These are phyloP conservation scores for Carex myosuroides DNA, from an alignment of 176 grass and related monocot genomes.

Conservation along the genomic window DNA sequence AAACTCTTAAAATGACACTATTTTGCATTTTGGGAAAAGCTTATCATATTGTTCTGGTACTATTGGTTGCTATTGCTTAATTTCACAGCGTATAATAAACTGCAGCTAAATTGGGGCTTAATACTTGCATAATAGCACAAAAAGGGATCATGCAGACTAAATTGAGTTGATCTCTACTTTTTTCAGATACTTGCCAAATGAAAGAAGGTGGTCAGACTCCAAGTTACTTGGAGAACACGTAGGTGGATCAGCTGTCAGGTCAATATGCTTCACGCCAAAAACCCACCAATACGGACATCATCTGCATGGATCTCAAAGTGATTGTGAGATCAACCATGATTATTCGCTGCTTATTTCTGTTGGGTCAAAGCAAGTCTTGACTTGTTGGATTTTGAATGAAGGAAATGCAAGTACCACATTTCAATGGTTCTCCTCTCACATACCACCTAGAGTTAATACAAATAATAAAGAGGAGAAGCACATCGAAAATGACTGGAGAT, in stretches of 20 bases:
- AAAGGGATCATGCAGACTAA: neutral
- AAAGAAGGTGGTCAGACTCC: slow-evolving; percentile 58
- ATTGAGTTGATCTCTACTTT: slow-evolving; percentile 7
- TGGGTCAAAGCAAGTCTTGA: slow-evolving; percentile 93
- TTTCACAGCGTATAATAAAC: neutral
- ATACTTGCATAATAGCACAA: neutral
- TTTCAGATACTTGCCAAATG: slow-evolving; percentile 45
- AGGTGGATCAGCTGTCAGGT: slow-evolving; percentile 91
- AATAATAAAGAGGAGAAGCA: slow-evolving; percentile 29
- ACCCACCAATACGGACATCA: slow-evolving; percentile 36
- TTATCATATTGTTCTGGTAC: neutral
- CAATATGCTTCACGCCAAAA: slow-evolving; percentile 61
- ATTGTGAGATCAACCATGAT: slow-evolving; percentile 22
- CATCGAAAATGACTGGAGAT: slow-evolving; percentile 95
- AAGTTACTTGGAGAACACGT: slow-evolving; percentile 91
- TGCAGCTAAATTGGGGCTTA: neutral
- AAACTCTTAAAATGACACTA: neutral
- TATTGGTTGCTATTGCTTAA: neutral
- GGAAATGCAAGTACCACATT: slow-evolving; percentile 37
- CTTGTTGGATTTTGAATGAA: slow-evolving; percentile 74
- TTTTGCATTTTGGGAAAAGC: neutral
- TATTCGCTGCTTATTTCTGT: slow-evolving; percentile 76
- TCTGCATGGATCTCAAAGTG: neutral
- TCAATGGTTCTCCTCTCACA: slow-evolving; percentile 86
- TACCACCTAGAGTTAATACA: slow-evolving; percentile 50